phyloP scores from a whole-genome alignment of 2,329 filamentous ascomycete species.

The Rhynchosporium graminicola region DNA sequence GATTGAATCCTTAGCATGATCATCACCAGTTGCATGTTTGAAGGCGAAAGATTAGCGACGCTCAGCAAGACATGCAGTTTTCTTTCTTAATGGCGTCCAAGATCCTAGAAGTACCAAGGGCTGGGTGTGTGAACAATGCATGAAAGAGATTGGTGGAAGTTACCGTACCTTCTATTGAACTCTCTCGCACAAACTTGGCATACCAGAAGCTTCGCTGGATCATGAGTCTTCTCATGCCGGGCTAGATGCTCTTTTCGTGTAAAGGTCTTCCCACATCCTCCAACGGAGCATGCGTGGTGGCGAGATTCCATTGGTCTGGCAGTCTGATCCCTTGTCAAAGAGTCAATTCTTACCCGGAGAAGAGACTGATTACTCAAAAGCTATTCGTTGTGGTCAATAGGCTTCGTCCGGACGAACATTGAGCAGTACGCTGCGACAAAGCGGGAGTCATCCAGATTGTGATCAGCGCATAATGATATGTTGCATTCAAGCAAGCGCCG shows the following conservation, averaged over 20 bases:
- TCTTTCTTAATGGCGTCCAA: neutral
- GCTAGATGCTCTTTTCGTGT: conserved; percentile 36
- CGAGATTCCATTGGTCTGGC: conserved; percentile 16
- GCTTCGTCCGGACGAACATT: too few relatives aligned
- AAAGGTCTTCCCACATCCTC: conserved; percentile 33
- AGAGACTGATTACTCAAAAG: too few relatives aligned
- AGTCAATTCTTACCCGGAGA: too few relatives aligned
- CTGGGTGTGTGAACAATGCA: neutral
- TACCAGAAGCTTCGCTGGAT: conserved; percentile 21
- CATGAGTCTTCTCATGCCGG: conserved; percentile 34
- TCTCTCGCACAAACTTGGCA: conserved; percentile 32
- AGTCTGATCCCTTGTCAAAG: too few relatives aligned
- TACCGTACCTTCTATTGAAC: conserved; percentile 35
- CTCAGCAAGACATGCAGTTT: neutral
- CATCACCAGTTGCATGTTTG: neutral
- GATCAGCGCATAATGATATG: too few relatives aligned
- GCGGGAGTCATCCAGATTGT: too few relatives aligned
- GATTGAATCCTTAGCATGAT: neutral
- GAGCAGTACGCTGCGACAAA: too few relatives aligned
- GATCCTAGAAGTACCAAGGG: neutral
- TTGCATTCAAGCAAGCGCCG: too few relatives aligned
- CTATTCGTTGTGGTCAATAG: too few relatives aligned
- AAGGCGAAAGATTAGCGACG: neutral
- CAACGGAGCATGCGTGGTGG: conserved; percentile 26
- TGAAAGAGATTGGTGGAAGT: neutral